Base-by-base conservation (phyloP, 306 rosid species). In the Corylus heterophylla region DNA sequence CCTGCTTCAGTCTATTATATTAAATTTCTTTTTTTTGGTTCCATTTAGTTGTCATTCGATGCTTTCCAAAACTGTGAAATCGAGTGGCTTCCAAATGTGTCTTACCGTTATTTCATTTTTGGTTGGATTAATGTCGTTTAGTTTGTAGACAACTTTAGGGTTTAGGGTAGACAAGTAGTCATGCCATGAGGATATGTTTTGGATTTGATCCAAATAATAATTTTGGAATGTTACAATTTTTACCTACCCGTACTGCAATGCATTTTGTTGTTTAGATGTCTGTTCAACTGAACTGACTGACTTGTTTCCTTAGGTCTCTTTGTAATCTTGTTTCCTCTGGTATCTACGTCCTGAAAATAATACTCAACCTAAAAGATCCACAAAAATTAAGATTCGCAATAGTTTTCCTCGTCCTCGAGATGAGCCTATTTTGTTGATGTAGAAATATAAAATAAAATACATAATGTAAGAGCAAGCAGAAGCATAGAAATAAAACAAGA, bases 231-330 rank as follows among this genome's bases (percentile, higher is more conserved):
- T 66, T 31, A 49, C 61, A 16, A 12, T 4, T 31, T 75, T n/a
- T n/a, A 62, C 0, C 50, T 71, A 37, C 42, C 4, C 11, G 37
- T 50, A 13, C 25, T 63, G 48, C 31, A 37, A 45, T 72, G n/a
- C 78, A 54, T 68, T 81, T 69, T 81, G 45, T 31, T 76, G 29
- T 49, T 71, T 76, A 35, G 2, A 49, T 78, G 44, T 68, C 50
- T 47, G 5, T 37, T 37, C 42, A 37, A 4, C 42, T 8, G 50
- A 47, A 12, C 50, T 47, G 12, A 47, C 50, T 47, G 13, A 8
- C 12, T 47, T 47, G 42, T n/a, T n/a, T 29, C 31, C 31, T 29
- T 0, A 11, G 50, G 50, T 47, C 44, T 77, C 27, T 61, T 11
- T 31, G 68, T 35, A 29, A 27, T 8, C 7, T 52, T 76, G 45